Evolutionary conservation across 495 filamentous ascomycete genomes (phyloP).

Genomic region (Aspergillus haitiensis): DNA sequence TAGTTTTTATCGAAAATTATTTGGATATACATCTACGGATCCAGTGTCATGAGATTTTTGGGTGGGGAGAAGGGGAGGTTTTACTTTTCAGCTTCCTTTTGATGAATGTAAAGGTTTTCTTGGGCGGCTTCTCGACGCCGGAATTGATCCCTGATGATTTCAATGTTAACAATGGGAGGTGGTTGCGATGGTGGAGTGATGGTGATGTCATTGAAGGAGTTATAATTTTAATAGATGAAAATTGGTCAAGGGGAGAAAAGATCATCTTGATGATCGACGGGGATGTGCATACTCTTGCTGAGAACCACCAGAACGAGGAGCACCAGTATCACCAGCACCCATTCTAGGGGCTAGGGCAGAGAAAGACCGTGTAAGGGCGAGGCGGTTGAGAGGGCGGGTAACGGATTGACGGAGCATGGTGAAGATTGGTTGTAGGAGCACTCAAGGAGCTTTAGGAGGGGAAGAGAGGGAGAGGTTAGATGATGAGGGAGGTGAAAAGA

Average conservation of each 20-base stretch:
- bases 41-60: neutral
- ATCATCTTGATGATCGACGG: neutral
- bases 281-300: slow-evolving; percentile 34
- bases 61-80: slow-evolving; percentile 12
- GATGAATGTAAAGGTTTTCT: slow-evolving; percentile 78
- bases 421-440: slow-evolving; percentile 18
- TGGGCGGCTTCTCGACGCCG: slow-evolving; percentile 83
- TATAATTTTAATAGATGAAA: neutral
- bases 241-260: neutral
- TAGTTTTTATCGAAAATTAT: neutral
- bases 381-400: slow-evolving; percentile 56
- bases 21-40: neutral
- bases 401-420: slow-evolving; percentile 69
- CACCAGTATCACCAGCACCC: slow-evolving; percentile 68
- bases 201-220: slow-evolving; percentile 25
- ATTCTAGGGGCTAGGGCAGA: slow-evolving; percentile 61
- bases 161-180: slow-evolving; percentile 4
- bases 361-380: slow-evolving; percentile 59
- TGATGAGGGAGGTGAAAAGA: neutral
- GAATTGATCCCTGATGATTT: slow-evolving; percentile 73
- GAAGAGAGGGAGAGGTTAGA: slow-evolving; percentile 6
- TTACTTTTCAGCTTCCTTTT: slow-evolving; percentile 84
- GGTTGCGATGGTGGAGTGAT: neutral
- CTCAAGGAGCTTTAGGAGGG: neutral
- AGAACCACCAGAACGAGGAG: slow-evolving; percentile 49